Evolutionary conservation across 202 grass and related monocot species (phyloP).

Genomic region (Schoenoplectus triqueter): DNA sequence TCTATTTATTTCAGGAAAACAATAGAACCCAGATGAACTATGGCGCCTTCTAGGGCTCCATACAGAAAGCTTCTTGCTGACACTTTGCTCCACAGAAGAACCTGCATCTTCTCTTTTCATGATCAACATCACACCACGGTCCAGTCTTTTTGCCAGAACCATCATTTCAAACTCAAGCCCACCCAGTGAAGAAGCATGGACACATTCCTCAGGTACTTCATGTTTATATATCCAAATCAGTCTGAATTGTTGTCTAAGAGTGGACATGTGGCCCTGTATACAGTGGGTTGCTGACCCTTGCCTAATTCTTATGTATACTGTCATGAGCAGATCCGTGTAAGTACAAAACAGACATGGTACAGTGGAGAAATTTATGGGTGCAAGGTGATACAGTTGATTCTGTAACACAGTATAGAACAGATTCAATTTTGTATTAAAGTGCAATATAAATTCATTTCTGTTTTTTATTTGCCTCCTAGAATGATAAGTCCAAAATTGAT

Average conservation of each 20-base stretch:
- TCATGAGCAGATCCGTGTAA: background rate
- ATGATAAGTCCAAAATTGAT: too few species aligned
- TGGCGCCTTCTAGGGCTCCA: slow-evolving; percentile 19
- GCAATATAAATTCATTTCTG: too few species aligned
- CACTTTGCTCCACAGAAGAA: background rate
- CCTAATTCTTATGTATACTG: background rate
- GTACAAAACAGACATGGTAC: background rate
- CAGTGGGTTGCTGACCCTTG: background rate
- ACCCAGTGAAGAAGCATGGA: slow-evolving; percentile 38
- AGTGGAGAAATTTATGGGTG: background rate
- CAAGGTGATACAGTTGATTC: too few species aligned
- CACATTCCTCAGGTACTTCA: slow-evolving; percentile 53
- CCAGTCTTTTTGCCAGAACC: background rate
- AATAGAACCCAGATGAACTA: slow-evolving; percentile 49
- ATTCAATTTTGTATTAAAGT: background rate
- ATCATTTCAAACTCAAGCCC: slow-evolving; percentile 25
- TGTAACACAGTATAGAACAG: too few species aligned
- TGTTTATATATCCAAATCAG: background rate
- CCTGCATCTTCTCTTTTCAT: slow-evolving; percentile 40
- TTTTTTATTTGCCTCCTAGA: too few species aligned
- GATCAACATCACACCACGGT: slow-evolving; percentile 42
- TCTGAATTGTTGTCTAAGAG: background rate
- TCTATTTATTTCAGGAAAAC: slow-evolving; percentile 66
- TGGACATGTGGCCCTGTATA: background rate
- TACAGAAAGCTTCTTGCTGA: slow-evolving; percentile 28